Conservation (phyloP, 2,329 filamentous ascomycete genomes). For the Phaeosphaeriaceae sp. region DNA sequence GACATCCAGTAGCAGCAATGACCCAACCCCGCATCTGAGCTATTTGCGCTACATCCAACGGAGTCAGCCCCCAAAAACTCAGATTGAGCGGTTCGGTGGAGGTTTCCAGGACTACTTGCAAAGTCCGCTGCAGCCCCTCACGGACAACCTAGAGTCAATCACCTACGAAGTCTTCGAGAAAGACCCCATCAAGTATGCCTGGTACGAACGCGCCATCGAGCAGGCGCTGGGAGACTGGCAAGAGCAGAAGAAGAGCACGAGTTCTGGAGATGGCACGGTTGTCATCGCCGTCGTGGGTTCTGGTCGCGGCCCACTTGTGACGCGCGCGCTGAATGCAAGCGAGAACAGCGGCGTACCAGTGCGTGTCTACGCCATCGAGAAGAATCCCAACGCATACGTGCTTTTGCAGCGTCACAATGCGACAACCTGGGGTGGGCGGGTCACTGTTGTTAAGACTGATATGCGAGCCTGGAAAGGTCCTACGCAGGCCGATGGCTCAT, state of each 20-base stretch:
- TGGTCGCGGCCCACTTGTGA: slow-evolving; percentile 89
- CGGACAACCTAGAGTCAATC: slow-evolving; percentile 94
- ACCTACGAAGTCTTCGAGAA: slow-evolving; percentile 99
- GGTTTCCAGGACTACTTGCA: slow-evolving; percentile 95
- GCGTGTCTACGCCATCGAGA: slow-evolving; percentile 91
- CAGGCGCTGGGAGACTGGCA: slow-evolving; percentile 84
- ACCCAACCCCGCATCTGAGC: slow-evolving; percentile 71
- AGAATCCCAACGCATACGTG: slow-evolving; percentile 97
- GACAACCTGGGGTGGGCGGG: slow-evolving; percentile 75
- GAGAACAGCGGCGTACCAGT: slow-evolving; percentile 77
- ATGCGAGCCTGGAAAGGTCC: slow-evolving; percentile 97
- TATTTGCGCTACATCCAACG: slow-evolving; percentile 87
- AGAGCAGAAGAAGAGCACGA: slow-evolving; percentile 74
- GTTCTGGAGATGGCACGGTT: slow-evolving; percentile 72
- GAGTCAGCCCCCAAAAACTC: slow-evolving; percentile 72
- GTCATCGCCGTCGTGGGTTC: slow-evolving; percentile 93
- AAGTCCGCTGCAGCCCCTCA: slow-evolving; percentile 90
- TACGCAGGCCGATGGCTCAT: slow-evolving; percentile 57
- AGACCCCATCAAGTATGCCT: slow-evolving; percentile 96
- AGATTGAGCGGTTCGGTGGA: slow-evolving; percentile 70
- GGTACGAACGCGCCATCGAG: slow-evolving; percentile 86
- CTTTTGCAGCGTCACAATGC: slow-evolving; percentile 87
- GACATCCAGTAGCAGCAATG: slow-evolving; percentile 57
- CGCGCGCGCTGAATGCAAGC: slow-evolving; percentile 82
- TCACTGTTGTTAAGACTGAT: slow-evolving; percentile 91